These are phyloP conservation scores for Lactifluus subvellereus DNA, from an alignment of 768 basidiomycete species.

Conservation along the genomic window DNA sequence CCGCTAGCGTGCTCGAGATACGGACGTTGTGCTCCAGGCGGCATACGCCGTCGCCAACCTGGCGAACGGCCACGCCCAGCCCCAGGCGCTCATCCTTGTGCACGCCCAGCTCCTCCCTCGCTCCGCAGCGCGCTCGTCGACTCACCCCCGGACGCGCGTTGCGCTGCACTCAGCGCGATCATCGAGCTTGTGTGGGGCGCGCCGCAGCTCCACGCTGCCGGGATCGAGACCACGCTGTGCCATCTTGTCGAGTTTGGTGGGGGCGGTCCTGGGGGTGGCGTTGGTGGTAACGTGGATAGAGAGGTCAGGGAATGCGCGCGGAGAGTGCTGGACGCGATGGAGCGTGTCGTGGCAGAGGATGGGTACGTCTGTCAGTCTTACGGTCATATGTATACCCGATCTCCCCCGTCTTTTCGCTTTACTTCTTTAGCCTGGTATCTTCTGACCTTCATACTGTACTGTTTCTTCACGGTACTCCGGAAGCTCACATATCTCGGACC, in stretches of 20 bases:
- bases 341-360: slow-evolving; percentile 24
- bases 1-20: slow-evolving; percentile 48
- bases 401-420: no score
- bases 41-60: slow-evolving; percentile 63
- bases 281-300: slow-evolving; percentile 32
- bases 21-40: slow-evolving; percentile 54
- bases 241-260: slow-evolving; percentile 39
- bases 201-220: slow-evolving; percentile 38
- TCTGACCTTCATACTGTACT: no score
- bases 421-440: no score
- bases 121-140: slow-evolving; percentile 58
- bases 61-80: slow-evolving; percentile 48
- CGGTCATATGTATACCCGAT: no score
- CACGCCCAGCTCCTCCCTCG: slow-evolving; percentile 47
- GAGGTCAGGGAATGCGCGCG: slow-evolving; percentile 54
- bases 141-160: slow-evolving; percentile 49
- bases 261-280: slow-evolving; percentile 31
- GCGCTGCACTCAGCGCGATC: slow-evolving; percentile 57
- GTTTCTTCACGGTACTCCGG: no score
- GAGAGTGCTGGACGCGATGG: slow-evolving; percentile 47
- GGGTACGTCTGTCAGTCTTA: not conserved
- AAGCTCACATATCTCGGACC: no score
- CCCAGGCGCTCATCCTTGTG: slow-evolving; percentile 47
- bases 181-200: slow-evolving; percentile 47
- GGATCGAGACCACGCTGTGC: slow-evolving; percentile 41